A percentile compares a stretch with the other conserved stretches of the same genome.
phyloP scores from a whole-genome alignment of 176 grass and related monocot genomes.

The Carex kokanica region DNA sequence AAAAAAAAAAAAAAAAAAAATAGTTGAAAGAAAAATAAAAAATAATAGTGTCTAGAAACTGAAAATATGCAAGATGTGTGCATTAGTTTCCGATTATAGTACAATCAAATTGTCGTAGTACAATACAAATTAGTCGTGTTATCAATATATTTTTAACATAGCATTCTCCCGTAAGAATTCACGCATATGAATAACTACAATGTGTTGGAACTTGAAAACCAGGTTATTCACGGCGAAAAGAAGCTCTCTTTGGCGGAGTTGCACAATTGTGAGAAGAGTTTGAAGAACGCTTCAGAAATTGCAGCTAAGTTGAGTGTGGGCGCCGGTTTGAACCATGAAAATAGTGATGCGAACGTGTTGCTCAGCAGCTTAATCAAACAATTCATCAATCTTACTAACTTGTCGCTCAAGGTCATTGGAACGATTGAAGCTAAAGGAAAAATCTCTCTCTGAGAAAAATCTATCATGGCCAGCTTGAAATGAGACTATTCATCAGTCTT shows the following conservation, averaged over 20 bases:
- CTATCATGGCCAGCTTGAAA: neutral
- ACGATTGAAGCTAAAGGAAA: neutral
- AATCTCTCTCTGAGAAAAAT: neutral
- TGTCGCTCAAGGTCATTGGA: neutral
- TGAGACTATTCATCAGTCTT: neutral
- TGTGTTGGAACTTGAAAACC: neutral
- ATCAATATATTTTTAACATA: neutral
- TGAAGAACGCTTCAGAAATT: neutral
- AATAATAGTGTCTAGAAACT: neutral
- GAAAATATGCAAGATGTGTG: neutral
- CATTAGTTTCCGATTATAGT: neutral
- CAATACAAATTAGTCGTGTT: neutral
- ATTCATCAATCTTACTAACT: neutral
- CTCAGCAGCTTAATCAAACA: neutral
- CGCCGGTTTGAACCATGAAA: neutral
- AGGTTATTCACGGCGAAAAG: neutral
- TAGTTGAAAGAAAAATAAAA: neutral
- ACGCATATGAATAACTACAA: neutral
- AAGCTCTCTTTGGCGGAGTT: neutral
- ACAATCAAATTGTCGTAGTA: neutral
- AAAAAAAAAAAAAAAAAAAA: neutral
- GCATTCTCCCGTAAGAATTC: neutral
- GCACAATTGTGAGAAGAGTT: neutral
- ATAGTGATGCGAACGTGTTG: neutral
- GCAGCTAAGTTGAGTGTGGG: neutral